Percentiles rank a stretch among this genome's conserved stretches.
These are phyloP conservation scores for Arthrinium puccinioides DNA, from an alignment of 2,329 filamentous ascomycete species.

Conservation along the genomic window DNA sequence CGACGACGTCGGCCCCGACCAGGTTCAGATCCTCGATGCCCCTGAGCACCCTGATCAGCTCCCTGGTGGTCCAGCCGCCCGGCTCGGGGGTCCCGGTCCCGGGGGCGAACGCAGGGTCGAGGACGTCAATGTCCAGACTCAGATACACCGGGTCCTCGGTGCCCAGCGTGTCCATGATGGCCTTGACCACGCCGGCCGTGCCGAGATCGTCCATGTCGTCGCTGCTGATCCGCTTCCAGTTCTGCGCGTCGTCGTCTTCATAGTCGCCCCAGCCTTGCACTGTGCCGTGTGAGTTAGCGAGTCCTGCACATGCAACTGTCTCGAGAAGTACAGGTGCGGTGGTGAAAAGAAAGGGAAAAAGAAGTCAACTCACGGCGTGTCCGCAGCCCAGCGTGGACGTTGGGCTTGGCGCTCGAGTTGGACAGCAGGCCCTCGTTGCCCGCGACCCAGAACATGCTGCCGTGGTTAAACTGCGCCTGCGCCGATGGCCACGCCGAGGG, in stretches of 20 bases:
- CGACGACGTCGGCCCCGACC: constrained; percentile 84
- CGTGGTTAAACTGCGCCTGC: constrained; percentile 76
- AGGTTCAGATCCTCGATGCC: constrained; percentile 78
- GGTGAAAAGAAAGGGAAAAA: too few species aligned
- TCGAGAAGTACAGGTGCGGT: too few species aligned
- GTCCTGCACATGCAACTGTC: too few species aligned
- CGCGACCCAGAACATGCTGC: constrained; percentile 87
- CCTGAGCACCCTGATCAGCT: constrained; percentile 75
- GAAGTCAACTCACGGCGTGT: too few species aligned
- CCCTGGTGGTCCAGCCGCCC: constrained; percentile 84
- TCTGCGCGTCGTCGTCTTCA: constrained; percentile 65
- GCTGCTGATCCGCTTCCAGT: constrained; percentile 72
- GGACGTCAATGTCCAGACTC: constrained; percentile 68
- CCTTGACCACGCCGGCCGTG: constrained; percentile 58
- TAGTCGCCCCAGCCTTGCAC: constrained; percentile 62
- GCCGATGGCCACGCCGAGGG: constrained; percentile 65
- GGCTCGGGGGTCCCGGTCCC: constrained; percentile 86
- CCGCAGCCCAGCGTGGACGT: constrained; percentile 76
- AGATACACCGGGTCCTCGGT: constrained; percentile 74
- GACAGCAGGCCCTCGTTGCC: constrained; percentile 71
- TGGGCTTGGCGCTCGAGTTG: constrained; percentile 61
- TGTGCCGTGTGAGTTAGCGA: too few species aligned
- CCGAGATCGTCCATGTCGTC: constrained; percentile 86
- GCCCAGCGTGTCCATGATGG: constrained; percentile 66
- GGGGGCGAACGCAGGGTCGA: constrained; percentile 60